A percentile compares a stretch with the other conserved stretches of the same genome.
Evolutionary conservation across 1,284 basidiomycete genomes (phyloP).

Genomic region (Sphagnurus paluster): DNA sequence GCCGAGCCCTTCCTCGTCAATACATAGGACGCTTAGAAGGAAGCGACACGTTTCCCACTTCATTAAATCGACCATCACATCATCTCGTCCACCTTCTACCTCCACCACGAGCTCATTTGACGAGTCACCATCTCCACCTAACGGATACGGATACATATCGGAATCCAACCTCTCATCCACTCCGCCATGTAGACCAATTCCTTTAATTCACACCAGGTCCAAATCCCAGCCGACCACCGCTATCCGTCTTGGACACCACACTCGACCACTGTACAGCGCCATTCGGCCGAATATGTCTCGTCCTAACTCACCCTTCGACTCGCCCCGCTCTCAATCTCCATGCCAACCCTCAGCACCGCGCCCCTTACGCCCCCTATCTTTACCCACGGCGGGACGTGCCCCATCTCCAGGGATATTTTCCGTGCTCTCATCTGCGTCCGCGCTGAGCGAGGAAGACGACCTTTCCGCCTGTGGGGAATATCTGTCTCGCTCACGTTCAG

Average conservation of each 20-base stretch:
- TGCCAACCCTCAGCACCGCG: constrained; percentile 13
- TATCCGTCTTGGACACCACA: constrained; percentile 50
- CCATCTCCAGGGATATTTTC: constrained; percentile 14
- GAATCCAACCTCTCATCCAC: background rate
- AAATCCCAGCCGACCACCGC: constrained; percentile 21
- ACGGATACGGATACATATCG: background rate
- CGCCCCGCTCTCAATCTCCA: constrained; percentile 14
- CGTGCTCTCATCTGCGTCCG: constrained; percentile 13
- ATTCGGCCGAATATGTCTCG: constrained; percentile 51
- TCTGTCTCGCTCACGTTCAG: background rate
- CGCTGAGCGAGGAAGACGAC: constrained; percentile 6
- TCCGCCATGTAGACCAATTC: background rate
- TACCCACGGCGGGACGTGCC: constrained; percentile 6
- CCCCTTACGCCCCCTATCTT: constrained; percentile 14
- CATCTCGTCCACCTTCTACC: constrained; percentile 1
- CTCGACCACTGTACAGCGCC: constrained; percentile 28
- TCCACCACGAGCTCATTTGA: background rate
- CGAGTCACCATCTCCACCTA: background rate
- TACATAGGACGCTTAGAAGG: constrained; percentile 28
- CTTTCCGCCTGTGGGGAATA: background rate
- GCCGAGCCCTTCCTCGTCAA: constrained; percentile 9
- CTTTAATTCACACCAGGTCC: background rate
- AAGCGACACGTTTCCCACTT: constrained; percentile 24
- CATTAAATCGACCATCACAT: constrained; percentile 6
- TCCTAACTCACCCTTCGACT: background rate